These are phyloP conservation scores for Celoporthe dispersa DNA, from an alignment of 2,329 filamentous ascomycete species.

Conservation along the genomic window DNA sequence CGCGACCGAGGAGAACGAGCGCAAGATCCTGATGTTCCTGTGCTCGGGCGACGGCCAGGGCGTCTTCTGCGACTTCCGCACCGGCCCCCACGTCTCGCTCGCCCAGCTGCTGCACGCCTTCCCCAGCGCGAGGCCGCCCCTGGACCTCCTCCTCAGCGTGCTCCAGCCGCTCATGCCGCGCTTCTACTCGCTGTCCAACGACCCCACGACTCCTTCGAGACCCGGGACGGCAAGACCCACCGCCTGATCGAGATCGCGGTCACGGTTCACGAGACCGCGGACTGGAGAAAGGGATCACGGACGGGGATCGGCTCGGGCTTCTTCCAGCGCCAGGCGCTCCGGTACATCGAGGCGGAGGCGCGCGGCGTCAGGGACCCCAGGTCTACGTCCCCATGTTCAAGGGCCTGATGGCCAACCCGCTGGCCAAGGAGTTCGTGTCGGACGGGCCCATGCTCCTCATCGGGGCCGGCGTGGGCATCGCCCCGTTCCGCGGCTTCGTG, in stretches of 20 bases:
- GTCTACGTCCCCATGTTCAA: conserved; percentile 96
- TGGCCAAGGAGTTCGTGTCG: conserved; percentile 87
- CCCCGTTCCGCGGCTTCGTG: conserved; percentile 96
- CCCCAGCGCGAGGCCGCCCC: conserved; percentile 85
- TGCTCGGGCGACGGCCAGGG: conserved; percentile 90
- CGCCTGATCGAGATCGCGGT: conserved; percentile 96
- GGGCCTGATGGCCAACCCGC: conserved; percentile 94
- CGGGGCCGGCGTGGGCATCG: conserved; percentile 94
- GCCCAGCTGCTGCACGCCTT: conserved; percentile 89
- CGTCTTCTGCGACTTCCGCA: conserved; percentile 91
- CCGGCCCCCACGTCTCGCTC: conserved; percentile 83
- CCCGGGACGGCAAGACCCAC: conserved; percentile 70
- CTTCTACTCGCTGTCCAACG: conserved; percentile 97
- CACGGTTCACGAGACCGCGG: conserved; percentile 83
- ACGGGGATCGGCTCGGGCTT: conserved; percentile 92
- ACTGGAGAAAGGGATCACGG: conserved; percentile 75
- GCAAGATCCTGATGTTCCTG: conserved; percentile 84
- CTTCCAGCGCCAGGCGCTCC: conserved; percentile 81
- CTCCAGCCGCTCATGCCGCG: conserved; percentile 92
- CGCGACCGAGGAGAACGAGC: conserved; percentile 78
- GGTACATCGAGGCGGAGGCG: conserved; percentile 70
- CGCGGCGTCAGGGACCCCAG: conserved; percentile 61
- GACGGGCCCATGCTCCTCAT: conserved; percentile 98
- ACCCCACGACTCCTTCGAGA: conserved; percentile 76
- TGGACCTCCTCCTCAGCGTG: conserved; percentile 79